These are phyloP conservation scores for Austroboletus niveus DNA, from an alignment of 1,284 basidiomycete genomes.

Conservation along the genomic window DNA sequence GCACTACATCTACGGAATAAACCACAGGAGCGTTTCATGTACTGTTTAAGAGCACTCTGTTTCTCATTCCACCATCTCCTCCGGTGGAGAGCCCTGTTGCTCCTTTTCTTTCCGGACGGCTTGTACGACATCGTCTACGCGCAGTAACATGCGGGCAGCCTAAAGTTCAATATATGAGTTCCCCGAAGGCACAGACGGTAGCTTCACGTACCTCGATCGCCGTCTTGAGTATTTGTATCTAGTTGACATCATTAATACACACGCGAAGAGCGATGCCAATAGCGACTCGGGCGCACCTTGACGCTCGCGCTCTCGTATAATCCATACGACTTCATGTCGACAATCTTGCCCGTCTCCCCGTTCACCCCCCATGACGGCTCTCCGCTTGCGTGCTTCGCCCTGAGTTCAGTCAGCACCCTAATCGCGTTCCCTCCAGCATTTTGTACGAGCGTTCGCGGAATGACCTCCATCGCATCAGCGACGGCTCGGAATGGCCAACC, in stretches of 20 bases:
- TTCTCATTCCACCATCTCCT: slow-evolving; percentile 46
- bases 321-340: slow-evolving; percentile 94
- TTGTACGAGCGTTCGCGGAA: slow-evolving; percentile 93
- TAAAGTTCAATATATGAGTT: slow-evolving; percentile 22
- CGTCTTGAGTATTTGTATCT: slow-evolving; percentile 96
- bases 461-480: slow-evolving; percentile 96
- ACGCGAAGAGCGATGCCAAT: neutral
- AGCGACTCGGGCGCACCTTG: slow-evolving; percentile 52
- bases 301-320: slow-evolving; percentile 95
- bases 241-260: slow-evolving; percentile 1
- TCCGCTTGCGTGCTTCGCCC: slow-evolving; percentile 93
- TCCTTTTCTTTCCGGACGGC: slow-evolving; percentile 69
- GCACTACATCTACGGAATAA: no score
- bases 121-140: slow-evolving; percentile 94
- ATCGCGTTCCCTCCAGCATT: slow-evolving; percentile 97
- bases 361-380: slow-evolving; percentile 92
- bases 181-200: neutral
- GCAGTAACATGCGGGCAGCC: slow-evolving; percentile 87
- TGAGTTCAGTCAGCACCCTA: slow-evolving; percentile 86
- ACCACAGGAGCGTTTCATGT: no score
- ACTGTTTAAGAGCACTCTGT: no score
- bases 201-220: slow-evolving; percentile 75
- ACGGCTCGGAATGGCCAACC: slow-evolving; percentile 91
- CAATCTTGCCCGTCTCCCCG: slow-evolving; percentile 92
- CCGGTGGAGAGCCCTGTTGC: slow-evolving; percentile 49